These are phyloP conservation scores for Aschersonia sp. DNA, from an alignment of 2,329 filamentous ascomycete species.

Conservation along the genomic window DNA sequence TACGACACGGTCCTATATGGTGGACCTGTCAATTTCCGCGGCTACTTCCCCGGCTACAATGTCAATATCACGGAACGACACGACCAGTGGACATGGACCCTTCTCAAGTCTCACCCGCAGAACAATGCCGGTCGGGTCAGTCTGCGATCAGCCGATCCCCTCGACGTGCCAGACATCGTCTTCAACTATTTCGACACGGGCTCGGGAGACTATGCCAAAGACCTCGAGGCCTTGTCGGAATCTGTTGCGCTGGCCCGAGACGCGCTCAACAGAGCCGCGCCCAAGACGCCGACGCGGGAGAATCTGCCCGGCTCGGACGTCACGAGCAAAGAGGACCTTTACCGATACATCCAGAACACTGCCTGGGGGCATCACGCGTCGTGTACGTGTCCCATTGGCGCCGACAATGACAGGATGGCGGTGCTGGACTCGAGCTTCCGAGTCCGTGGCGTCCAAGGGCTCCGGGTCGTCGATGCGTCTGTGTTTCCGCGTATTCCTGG, in stretches of 20 bases:
- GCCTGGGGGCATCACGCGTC: slow-evolving; percentile 44
- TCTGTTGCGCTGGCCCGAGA: slow-evolving; percentile 36
- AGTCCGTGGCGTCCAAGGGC: slow-evolving; percentile 34
- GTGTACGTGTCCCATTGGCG: slow-evolving; percentile 39
- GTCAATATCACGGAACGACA: slow-evolving; percentile 9
- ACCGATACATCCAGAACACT: slow-evolving; percentile 29
- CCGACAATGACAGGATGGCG: slow-evolving; percentile 34
- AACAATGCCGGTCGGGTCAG: slow-evolving; percentile 48
- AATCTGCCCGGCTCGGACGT: slow-evolving; percentile 21
- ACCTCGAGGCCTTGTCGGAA: slow-evolving; percentile 40
- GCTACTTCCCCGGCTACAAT: slow-evolving; percentile 14
- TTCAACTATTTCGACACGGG: slow-evolving; percentile 47
- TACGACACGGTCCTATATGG: slow-evolving; percentile 16
- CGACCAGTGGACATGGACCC: slow-evolving; percentile 22
- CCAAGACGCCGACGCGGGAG: slow-evolving; percentile 7
- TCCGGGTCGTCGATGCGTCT: slow-evolving; percentile 45
- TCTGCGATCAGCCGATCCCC: slow-evolving; percentile 46
- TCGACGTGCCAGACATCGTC: slow-evolving; percentile 46
- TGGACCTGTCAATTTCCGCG: slow-evolving; percentile 12
- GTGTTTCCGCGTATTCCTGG: slow-evolving; percentile 36
- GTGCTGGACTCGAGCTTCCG: slow-evolving; percentile 40
- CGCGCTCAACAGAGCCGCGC: slow-evolving; percentile 12
- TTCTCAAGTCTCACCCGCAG: slow-evolving; percentile 45
- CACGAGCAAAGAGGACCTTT: slow-evolving; percentile 23
- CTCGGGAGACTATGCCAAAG: slow-evolving; percentile 27